Evolutionary conservation across 805 yeast genomes (phyloP).

Genomic region (Yarrowia porcina): DNA sequence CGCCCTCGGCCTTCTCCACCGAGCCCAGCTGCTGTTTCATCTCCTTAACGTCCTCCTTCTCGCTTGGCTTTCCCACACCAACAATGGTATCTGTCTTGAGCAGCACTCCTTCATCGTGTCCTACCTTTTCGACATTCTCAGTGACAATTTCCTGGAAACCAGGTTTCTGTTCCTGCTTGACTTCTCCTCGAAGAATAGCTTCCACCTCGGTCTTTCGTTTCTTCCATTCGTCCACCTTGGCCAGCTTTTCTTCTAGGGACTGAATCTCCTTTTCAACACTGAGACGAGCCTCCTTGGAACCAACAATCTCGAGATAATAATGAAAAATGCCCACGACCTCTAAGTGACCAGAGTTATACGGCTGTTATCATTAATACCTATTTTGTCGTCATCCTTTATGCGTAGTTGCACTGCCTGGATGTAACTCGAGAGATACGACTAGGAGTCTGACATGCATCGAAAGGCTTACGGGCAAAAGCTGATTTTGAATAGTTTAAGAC

Average conservation of each 20-base stretch:
- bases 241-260: conserved; percentile 57
- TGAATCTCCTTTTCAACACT: conserved; percentile 74
- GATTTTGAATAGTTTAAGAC: too few relatives aligned
- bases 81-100: conserved; percentile 3
- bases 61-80: background rate
- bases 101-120: background rate
- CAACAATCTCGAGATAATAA: conserved; percentile 60
- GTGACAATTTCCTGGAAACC: conserved; percentile 15
- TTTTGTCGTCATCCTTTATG: too few relatives aligned
- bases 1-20: conserved; percentile 1
- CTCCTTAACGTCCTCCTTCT: conserved; percentile 1
- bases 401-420: too few relatives aligned
- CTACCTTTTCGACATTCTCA: conserved; percentile 3
- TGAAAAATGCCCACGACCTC: too few relatives aligned
- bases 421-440: too few relatives aligned
- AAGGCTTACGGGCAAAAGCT: too few relatives aligned
- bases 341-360: too few relatives aligned
- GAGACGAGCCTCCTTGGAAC: conserved; percentile 61
- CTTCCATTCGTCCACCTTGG: conserved; percentile 58
- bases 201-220: conserved; percentile 58
- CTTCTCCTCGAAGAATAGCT: conserved; percentile 35
- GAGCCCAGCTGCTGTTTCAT: conserved; percentile 12
- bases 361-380: too few relatives aligned
- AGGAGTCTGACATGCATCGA: too few relatives aligned
- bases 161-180: conserved; percentile 16